Percentiles rank a stretch among this genome's conserved stretches.
These are phyloP conservation scores for Viridothelium virens DNA, from an alignment of 495 filamentous ascomycete species.

Conservation along the genomic window DNA sequence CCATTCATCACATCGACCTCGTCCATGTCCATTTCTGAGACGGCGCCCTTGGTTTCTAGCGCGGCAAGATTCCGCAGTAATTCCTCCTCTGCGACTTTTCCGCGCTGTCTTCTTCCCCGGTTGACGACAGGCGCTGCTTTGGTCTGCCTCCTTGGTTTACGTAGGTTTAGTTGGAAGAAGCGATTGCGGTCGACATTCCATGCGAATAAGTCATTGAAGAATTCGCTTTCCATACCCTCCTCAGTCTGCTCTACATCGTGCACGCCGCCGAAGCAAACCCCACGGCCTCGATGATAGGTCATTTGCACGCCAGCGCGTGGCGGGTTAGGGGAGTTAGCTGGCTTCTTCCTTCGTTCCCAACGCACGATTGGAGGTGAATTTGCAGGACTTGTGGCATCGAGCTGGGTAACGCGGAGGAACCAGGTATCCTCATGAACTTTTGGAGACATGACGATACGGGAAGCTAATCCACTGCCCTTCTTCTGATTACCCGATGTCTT, in stretches of 20 bases:
- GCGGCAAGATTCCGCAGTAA: slow-evolving; percentile 74
- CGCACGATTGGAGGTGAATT: slow-evolving; percentile 60
- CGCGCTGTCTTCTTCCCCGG: slow-evolving; percentile 57
- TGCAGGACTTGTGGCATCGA: slow-evolving; percentile 52
- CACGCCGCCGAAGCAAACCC: slow-evolving; percentile 89
- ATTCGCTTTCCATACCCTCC: slow-evolving; percentile 91
- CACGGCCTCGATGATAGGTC: slow-evolving; percentile 84
- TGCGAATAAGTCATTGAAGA: slow-evolving; percentile 80
- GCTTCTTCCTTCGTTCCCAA: slow-evolving; percentile 90
- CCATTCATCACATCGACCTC: slow-evolving; percentile 40
- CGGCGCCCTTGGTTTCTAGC: slow-evolving; percentile 59
- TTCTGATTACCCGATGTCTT: slow-evolving; percentile 46
- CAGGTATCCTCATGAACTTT: slow-evolving; percentile 90
- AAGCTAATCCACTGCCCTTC: slow-evolving; percentile 53
- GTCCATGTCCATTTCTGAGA: slow-evolving; percentile 48
- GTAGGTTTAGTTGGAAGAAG: slow-evolving; percentile 75
- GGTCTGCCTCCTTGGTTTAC: slow-evolving; percentile 54
- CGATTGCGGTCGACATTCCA: slow-evolving; percentile 93
- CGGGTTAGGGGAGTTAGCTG: slow-evolving; percentile 79
- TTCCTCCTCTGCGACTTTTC: slow-evolving; percentile 82
- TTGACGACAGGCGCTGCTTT: slow-evolving; percentile 51
- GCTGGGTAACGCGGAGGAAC: slow-evolving; percentile 75
- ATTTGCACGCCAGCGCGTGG: slow-evolving; percentile 81
- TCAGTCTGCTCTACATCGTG: slow-evolving; percentile 90
- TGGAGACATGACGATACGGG: slow-evolving; percentile 66